Conservation (phyloP, 148 eudicot species). For the Camellia granthamiana region DNA sequence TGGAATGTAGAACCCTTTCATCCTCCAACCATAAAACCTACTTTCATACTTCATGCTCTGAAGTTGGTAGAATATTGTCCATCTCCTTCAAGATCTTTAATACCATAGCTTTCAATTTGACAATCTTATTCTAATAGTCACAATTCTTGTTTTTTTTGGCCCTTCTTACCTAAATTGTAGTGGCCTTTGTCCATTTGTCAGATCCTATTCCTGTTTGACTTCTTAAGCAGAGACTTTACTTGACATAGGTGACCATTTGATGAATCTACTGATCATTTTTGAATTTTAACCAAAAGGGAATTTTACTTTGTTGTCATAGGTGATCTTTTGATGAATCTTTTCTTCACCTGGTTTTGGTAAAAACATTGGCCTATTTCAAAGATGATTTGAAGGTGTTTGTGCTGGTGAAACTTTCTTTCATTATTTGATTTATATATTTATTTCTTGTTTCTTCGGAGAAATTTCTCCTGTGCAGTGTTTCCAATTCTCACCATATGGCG, state of each 20-base stretch:
- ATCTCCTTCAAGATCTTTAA: not conserved
- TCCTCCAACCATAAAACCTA: not conserved
- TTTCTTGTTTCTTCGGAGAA: not conserved
- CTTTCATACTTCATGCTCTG: not conserved
- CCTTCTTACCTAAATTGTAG: not conserved
- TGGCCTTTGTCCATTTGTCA: not conserved
- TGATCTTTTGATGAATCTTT: too few relatives aligned
- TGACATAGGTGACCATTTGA: not conserved
- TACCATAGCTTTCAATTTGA: not conserved
- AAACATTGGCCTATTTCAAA: not conserved
- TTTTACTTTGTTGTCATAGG: too few relatives aligned
- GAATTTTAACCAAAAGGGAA: not conserved
- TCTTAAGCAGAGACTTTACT: not conserved
- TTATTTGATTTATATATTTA: not conserved
- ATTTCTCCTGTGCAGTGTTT: not conserved
- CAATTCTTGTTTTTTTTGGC: not conserved
- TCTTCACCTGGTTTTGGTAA: not conserved
- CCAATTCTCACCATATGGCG: not conserved
- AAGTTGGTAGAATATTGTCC: not conserved
- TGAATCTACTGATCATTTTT: not conserved
- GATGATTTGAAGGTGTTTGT: not conserved
- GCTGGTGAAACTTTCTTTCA: not conserved
- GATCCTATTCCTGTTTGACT: slow-evolving; percentile 2
- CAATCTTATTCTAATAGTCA: too few relatives aligned
- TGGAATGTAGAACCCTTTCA: not conserved